Conservation (phyloP, 2,329 filamentous ascomycete genomes). For the Colletotrichum higginsianum region DNA sequence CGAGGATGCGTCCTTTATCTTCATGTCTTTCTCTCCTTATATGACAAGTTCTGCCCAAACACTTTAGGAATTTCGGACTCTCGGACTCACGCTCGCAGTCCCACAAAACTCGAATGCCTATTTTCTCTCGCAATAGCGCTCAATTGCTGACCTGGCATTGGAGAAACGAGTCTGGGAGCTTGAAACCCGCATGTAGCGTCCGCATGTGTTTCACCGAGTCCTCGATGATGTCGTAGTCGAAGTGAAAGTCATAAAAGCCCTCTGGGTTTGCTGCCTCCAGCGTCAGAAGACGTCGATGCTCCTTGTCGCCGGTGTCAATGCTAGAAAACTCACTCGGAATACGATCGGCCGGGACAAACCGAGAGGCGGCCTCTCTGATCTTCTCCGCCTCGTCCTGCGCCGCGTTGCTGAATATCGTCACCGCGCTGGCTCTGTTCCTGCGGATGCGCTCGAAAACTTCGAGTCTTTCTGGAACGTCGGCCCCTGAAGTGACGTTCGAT, state of each 20-base stretch:
- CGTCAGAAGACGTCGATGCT: not conserved
- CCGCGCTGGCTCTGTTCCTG: constrained; percentile 50
- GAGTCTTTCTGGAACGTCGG: constrained; percentile 46
- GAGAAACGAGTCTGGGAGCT: constrained; percentile 8
- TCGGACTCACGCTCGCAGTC: too few relatives aligned
- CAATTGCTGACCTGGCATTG: not conserved
- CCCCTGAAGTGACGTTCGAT: constrained; percentile 38
- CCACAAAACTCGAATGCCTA: not conserved
- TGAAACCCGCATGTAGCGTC: constrained; percentile 2
- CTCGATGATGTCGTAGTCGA: constrained; percentile 34
- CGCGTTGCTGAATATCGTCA: constrained; percentile 58
- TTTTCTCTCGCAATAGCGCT: not conserved
- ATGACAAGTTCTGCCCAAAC: too few relatives aligned
- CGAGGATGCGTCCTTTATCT: too few relatives aligned
- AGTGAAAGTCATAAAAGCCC: constrained; percentile 38
- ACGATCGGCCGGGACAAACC: constrained; percentile 48
- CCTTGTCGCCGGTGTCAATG: not conserved
- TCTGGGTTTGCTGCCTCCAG: constrained; percentile 26
- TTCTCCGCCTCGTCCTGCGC: constrained; percentile 52
- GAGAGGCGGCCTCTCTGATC: constrained; percentile 45
- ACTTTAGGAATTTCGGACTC: too few relatives aligned
- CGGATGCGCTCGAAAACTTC: constrained; percentile 47
- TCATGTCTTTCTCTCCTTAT: too few relatives aligned
- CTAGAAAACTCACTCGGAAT: constrained; percentile 49
- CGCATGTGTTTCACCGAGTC: constrained; percentile 13